These are phyloP conservation scores for Epichloe aotearoae DNA, from an alignment of 2,329 filamentous ascomycete genomes.

Conservation along the genomic window DNA sequence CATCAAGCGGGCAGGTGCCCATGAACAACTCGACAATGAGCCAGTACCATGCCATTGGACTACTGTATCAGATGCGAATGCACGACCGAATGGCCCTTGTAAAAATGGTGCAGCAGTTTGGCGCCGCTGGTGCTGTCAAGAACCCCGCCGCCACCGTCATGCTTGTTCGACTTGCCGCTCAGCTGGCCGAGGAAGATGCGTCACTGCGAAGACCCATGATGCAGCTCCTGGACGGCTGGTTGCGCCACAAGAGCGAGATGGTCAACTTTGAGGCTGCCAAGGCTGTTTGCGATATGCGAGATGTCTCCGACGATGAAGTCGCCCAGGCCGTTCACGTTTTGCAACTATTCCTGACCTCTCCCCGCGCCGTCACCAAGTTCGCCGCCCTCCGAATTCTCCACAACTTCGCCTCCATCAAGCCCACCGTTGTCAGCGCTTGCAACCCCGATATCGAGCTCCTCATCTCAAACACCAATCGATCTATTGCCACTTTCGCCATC, in stretches of 20 bases:
- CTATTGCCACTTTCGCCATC: conserved; percentile 95
- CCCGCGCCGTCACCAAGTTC: conserved; percentile 92
- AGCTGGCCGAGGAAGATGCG: conserved; percentile 85
- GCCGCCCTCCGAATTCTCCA: conserved; percentile 92
- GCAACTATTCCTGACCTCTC: conserved; percentile 92
- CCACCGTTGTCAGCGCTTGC: conserved; percentile 78
- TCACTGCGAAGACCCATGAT: conserved; percentile 92
- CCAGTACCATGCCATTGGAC: conserved; percentile 95
- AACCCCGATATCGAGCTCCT: conserved; percentile 96
- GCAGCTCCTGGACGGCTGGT: conserved; percentile 87
- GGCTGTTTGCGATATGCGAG: conserved; percentile 88
- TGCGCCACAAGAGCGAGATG: conserved; percentile 98
- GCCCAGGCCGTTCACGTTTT: conserved; percentile 87
- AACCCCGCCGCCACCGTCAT: conserved; percentile 86
- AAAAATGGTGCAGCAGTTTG: conserved; percentile 99
- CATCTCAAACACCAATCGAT: conserved; percentile 93
- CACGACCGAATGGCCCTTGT: conserved; percentile 97
- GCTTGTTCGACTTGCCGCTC: conserved; percentile 82
- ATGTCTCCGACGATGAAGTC: conserved; percentile 85
- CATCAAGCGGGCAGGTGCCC: conserved; percentile 58
- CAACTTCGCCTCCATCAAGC: conserved; percentile 94
- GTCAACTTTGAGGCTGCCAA: conserved; percentile 99
- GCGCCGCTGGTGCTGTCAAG: conserved; percentile 81
- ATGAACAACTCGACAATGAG: conserved; percentile 94
- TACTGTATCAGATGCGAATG: conserved; percentile 94